phyloP scores from a whole-genome alignment of 1,139 yeast genomes.

The Saccharomyces uvarum region DNA sequence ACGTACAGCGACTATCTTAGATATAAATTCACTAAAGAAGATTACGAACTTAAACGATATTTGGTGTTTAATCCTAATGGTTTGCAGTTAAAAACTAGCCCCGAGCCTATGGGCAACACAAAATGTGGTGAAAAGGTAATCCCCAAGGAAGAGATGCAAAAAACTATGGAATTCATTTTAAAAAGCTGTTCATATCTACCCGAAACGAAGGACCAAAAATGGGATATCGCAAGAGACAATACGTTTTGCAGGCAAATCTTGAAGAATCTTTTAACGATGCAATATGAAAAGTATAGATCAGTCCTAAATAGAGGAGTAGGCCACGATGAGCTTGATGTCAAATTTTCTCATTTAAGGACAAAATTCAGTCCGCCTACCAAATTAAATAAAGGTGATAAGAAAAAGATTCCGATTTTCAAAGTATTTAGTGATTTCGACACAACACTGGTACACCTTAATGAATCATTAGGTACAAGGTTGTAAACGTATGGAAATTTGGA shows the following conservation, averaged over 20 bases:
- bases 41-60: conserved; percentile 20
- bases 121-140: background rate
- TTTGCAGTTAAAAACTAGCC: background rate
- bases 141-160: conserved; percentile 8
- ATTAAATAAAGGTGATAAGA: background rate
- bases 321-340: background rate
- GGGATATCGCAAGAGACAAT: conserved; percentile 12
- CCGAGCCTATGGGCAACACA: conserved; percentile 3
- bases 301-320: background rate
- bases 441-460: conserved; percentile 22
- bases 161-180: conserved; percentile 20
- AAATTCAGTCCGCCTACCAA: background rate
- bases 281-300: conserved; percentile 17
- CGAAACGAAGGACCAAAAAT: conserved; percentile 5
- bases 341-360: background rate
- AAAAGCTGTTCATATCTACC: conserved; percentile 16
- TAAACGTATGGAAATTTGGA: conserved; percentile 5
- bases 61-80: conserved; percentile 2
- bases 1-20: conserved; percentile 25
- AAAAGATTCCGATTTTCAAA: conserved; percentile 1
- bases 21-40: conserved; percentile 25
- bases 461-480: conserved; percentile 21
- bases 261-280: conserved; percentile 26
- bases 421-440: conserved; percentile 23
- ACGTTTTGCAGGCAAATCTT: conserved; percentile 20